phyloP scores from a whole-genome alignment of 2,329 filamentous ascomycete species.

The Calonectria montana region DNA sequence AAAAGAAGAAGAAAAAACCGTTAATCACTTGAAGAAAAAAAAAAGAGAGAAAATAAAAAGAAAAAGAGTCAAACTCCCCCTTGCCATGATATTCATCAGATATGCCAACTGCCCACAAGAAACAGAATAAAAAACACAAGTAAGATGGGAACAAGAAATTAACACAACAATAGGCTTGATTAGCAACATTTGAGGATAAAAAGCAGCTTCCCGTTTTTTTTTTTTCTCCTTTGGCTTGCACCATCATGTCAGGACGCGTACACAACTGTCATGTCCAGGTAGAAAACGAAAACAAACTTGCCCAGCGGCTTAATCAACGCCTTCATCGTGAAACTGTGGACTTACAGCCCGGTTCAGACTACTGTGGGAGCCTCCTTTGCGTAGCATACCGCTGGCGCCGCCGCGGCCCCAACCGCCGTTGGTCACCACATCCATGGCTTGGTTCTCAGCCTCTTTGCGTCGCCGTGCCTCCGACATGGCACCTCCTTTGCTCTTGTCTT shows the following conservation, averaged over 20 bases:
- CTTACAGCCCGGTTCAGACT: conserved; percentile 32
- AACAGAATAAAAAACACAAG: neutral
- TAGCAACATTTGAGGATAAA: neutral
- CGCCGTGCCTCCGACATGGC: conserved; percentile 44
- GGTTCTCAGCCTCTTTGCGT: conserved; percentile 56
- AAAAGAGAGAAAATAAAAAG: conserved; percentile 16
- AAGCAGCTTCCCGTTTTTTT: neutral
- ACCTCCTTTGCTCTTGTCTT: conserved; percentile 46
- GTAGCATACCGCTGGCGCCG: conserved; percentile 57
- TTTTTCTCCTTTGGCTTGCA: neutral
- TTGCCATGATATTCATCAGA: conserved; percentile 23
- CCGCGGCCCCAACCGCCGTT: conserved; percentile 53
- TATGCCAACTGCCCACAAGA: conserved; percentile 4
- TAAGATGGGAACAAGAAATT: neutral
- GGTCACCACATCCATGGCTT: conserved; percentile 58
- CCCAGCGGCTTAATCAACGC: conserved; percentile 46
- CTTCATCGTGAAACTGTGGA: conserved; percentile 43
- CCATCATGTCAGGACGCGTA: neutral
- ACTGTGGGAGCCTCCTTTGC: conserved; percentile 48
- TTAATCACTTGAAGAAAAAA: neutral
- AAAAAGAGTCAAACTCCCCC: conserved; percentile 13
- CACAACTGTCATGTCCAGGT: neutral
- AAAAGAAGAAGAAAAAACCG: neutral
- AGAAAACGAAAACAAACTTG: neutral
- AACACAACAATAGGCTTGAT: neutral